Percentiles rank a stretch among this genome's conserved stretches.
phyloP scores from a whole-genome alignment of 176 grass and related monocot genomes.

The Tillandsia fasciculata region DNA sequence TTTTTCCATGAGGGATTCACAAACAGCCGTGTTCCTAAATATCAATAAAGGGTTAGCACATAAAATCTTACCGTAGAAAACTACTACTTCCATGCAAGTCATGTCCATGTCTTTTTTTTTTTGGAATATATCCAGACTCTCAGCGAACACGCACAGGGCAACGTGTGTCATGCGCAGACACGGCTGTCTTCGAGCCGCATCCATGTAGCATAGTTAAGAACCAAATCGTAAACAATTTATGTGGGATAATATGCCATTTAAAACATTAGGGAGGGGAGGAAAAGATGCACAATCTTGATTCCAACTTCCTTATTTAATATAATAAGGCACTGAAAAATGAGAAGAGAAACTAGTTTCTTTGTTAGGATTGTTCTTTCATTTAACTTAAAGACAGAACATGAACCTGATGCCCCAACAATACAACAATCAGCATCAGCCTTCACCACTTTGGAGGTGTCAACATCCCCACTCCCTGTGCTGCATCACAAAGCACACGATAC shows the following conservation, averaged over 20 bases:
- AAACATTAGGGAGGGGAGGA: too few relatives aligned
- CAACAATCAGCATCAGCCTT: constrained; percentile 70
- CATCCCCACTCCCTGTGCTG: constrained; percentile 96
- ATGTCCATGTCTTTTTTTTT: too few relatives aligned
- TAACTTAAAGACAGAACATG: neutral
- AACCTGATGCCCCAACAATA: constrained; percentile 85
- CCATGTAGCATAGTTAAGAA: too few relatives aligned
- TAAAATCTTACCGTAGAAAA: neutral
- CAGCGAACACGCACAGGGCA: too few relatives aligned
- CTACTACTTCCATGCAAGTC: too few relatives aligned
- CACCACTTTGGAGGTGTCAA: constrained; percentile 92
- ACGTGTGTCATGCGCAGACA: too few relatives aligned
- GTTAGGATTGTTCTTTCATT: neutral
- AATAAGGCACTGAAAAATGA: too few relatives aligned
- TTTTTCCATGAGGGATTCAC: constrained; percentile 94
- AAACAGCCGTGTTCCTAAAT: constrained; percentile 42
- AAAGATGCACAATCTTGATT: neutral
- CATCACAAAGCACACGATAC: constrained; percentile 20
- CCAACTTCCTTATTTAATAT: neutral
- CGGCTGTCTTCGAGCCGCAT: too few relatives aligned
- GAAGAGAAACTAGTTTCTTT: neutral
- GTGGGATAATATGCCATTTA: too few relatives aligned
- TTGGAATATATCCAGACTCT: too few relatives aligned
- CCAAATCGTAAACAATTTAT: too few relatives aligned
- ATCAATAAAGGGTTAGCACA: constrained; percentile 21